Conservation (phyloP, 2,329 filamentous ascomycete species). For the Colletotrichum cereale region DNA sequence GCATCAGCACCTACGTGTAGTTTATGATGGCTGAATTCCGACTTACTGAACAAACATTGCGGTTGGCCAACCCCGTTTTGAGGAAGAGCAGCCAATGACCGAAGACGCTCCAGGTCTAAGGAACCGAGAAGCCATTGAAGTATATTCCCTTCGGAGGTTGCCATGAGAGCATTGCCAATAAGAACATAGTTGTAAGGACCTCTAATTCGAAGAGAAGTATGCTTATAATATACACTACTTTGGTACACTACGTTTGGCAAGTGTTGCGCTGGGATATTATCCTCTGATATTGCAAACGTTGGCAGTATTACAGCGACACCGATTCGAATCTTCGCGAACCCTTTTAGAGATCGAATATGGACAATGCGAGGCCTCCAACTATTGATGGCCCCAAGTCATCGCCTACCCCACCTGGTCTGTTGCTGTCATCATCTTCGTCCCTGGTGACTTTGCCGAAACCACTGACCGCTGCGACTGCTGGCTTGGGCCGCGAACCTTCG, state of each 20-base stretch:
- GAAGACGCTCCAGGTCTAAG: neutral
- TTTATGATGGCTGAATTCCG: neutral
- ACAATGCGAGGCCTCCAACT: neutral
- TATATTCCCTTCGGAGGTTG: neutral
- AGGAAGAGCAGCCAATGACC: too few species aligned
- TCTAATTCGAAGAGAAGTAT: too few species aligned
- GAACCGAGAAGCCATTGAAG: neutral
- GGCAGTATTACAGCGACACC: neutral
- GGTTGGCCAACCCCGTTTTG: neutral
- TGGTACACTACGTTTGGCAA: neutral
- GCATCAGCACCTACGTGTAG: neutral
- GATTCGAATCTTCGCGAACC: neutral
- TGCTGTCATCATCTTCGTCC: neutral
- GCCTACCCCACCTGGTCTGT: neutral
- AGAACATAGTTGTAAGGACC: too few species aligned
- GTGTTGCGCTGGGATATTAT: neutral
- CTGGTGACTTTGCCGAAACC: neutral
- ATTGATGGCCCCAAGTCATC: neutral
- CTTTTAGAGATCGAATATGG: neutral
- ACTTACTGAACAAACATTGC: neutral
- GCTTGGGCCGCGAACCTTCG: slow-evolving; percentile 26
- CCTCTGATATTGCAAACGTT: neutral
- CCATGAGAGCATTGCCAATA: neutral
- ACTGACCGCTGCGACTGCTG: slow-evolving; percentile 24
- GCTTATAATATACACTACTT: neutral